These are phyloP conservation scores for Bruguiera hainesii DNA, from an alignment of 441 rosid genomes.

Conservation along the genomic window DNA sequence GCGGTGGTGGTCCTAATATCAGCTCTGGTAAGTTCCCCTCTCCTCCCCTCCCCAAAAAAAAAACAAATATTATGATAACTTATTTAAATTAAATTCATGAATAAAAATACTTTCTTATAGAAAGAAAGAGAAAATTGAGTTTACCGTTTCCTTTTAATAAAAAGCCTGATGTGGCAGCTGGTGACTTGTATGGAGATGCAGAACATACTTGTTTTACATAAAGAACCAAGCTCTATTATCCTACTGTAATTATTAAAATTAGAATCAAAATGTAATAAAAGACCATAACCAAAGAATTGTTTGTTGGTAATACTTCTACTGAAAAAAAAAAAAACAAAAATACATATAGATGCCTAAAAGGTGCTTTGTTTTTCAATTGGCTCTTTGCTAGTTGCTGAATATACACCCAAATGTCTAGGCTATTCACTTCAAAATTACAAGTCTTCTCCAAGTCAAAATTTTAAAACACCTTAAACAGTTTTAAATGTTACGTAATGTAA, in stretches of 20 bases:
- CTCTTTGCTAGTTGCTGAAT: conserved; percentile 19
- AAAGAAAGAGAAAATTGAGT: neutral
- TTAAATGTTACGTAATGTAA: neutral
- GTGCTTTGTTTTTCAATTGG: conserved; percentile 7
- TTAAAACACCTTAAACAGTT: conserved; percentile 4
- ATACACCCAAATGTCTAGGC: conserved; percentile 14
- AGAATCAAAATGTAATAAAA: conserved; percentile 6
- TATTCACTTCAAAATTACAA: neutral
- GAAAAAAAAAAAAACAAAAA: neutral
- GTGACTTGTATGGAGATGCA: neutral
- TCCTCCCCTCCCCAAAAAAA: too few relatives aligned
- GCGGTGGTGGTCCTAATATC: conserved; percentile 50
- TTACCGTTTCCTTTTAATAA: neutral
- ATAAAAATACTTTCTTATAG: neutral
- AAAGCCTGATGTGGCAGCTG: conserved; percentile 7
- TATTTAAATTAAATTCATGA: neutral
- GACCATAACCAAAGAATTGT: conserved; percentile 15
- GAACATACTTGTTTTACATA: conserved; percentile 3
- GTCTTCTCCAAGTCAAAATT: conserved; percentile 19
- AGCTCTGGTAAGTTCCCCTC: conserved; percentile 62
- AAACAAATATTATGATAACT: neutral
- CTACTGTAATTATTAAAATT: neutral
- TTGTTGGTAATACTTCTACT: conserved; percentile 1
- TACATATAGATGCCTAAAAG: neutral
- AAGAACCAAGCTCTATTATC: neutral